phyloP scores from a whole-genome alignment of 352 stramenopile genomes.

The Elongisporangium prolatum region DNA sequence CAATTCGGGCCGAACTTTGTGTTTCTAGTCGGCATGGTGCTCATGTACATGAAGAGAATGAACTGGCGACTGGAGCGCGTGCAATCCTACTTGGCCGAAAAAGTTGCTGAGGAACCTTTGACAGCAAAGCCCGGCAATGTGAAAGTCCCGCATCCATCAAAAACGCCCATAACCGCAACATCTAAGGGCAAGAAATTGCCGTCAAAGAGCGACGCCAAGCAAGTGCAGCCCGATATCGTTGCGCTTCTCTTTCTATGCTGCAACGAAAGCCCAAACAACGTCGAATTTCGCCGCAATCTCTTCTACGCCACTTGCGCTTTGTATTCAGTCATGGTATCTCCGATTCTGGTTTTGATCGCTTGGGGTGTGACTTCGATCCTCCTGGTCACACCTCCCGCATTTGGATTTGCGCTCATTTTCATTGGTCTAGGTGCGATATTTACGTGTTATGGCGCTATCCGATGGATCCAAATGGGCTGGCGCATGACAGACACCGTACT shows the following conservation, averaged over 20 bases:
- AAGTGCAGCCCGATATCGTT: conserved; percentile 49
- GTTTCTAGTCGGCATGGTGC: conserved; percentile 39
- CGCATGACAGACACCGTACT: conserved; percentile 70
- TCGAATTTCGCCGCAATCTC: conserved; percentile 70
- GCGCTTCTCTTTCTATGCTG: conserved; percentile 79
- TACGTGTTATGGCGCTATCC: conserved; percentile 36
- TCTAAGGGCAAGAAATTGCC: conserved; percentile 1
- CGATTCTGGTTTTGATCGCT: conserved; percentile 54
- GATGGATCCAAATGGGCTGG: conserved; percentile 76
- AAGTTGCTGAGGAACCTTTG: conserved; percentile 21
- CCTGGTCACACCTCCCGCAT: conserved; percentile 62
- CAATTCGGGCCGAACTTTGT: conserved; percentile 51
- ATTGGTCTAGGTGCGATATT: conserved; percentile 41
- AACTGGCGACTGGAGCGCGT: conserved; percentile 80
- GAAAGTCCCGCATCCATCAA: neutral
- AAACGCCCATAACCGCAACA: neutral
- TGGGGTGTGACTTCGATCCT: conserved; percentile 73
- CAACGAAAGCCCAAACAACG: conserved; percentile 50
- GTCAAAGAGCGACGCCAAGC: conserved; percentile 4
- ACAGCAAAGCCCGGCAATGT: conserved; percentile 8
- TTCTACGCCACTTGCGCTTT: conserved; percentile 68
- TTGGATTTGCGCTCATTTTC: conserved; percentile 80
- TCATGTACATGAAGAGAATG: conserved; percentile 64
- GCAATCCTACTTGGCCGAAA: conserved; percentile 68
- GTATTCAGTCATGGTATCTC: conserved; percentile 44